Evolutionary conservation across 768 basidiomycete genomes (phyloP).

Genomic region (Mycena polygramma): DNA sequence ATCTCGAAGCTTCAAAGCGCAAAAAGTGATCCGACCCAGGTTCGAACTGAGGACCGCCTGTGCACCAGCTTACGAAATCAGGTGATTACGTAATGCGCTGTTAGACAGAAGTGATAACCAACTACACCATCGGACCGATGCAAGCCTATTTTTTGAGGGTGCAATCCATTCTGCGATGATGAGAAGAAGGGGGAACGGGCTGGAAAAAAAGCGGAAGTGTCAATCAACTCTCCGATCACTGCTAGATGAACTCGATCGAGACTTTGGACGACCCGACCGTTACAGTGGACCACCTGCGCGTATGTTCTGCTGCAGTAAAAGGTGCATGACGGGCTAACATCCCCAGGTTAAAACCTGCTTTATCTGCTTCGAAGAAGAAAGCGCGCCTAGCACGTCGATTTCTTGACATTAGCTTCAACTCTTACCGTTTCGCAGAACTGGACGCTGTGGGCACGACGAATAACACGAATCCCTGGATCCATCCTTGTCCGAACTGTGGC

Average conservation of each 20-base stretch:
- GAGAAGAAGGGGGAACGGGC: too few species aligned
- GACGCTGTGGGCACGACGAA: neutral
- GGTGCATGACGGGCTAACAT: neutral
- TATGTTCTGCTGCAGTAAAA: constrained; percentile 3
- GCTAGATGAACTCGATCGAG: neutral
- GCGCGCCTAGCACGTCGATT: constrained; percentile 8
- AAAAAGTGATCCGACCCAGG: constrained; percentile 34
- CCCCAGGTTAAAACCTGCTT: constrained; percentile 34
- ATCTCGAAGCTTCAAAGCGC: too few species aligned
- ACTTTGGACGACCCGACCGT: constrained; percentile 26
- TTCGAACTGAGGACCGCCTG: constrained; percentile 38
- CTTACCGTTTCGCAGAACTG: neutral
- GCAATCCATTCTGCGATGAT: too few species aligned
- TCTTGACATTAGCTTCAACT: neutral
- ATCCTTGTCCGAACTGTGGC: constrained; percentile 35
- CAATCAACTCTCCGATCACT: too few species aligned
- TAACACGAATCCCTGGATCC: constrained; percentile 23
- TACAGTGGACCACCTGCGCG: constrained; percentile 34
- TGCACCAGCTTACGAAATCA: too few species aligned
- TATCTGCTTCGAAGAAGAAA: constrained; percentile 34
- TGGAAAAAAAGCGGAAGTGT: too few species aligned
- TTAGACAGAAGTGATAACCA: constrained; percentile 38
- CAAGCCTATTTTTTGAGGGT: too few species aligned
- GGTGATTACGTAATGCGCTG: constrained; percentile 1
- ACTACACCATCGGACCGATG: constrained; percentile 31